Conservation (phyloP, 495 filamentous ascomycete genomes). For the Cairneyella variabilis region DNA sequence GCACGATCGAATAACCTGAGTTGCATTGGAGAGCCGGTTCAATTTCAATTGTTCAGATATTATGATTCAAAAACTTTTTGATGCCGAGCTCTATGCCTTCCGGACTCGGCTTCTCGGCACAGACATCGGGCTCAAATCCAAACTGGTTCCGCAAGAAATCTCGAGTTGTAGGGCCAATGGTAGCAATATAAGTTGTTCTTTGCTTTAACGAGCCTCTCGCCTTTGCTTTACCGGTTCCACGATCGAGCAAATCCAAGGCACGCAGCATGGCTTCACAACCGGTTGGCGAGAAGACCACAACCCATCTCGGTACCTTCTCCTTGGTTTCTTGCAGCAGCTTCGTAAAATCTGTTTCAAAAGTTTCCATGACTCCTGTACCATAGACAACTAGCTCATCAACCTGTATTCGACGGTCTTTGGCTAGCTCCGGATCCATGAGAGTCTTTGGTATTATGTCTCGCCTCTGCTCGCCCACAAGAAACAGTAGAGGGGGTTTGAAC, state of each 20-base stretch:
- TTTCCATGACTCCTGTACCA: slow-evolving; percentile 73
- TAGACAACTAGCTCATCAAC: slow-evolving; percentile 83
- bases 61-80: slow-evolving; percentile 50
- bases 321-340: slow-evolving; percentile 37
- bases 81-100: slow-evolving; percentile 77
- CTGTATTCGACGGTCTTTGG: slow-evolving; percentile 39
- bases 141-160: slow-evolving; percentile 65
- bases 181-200: slow-evolving; percentile 60
- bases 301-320: slow-evolving; percentile 56
- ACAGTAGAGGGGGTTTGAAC: slow-evolving; percentile 65
- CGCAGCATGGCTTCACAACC: slow-evolving; percentile 80
- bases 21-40: too few species aligned
- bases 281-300: slow-evolving; percentile 90
- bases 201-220: slow-evolving; percentile 17
- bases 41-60: too few species aligned
- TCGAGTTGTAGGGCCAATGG: slow-evolving; percentile 91
- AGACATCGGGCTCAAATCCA: slow-evolving; percentile 74
- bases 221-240: slow-evolving; percentile 40
- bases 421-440: slow-evolving; percentile 51
- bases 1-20: too few species aligned
- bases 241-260: slow-evolving; percentile 55
- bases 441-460: slow-evolving; percentile 84
- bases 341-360: slow-evolving; percentile 65
- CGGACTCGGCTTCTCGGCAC: slow-evolving; percentile 75
- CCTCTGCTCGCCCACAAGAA: slow-evolving; percentile 81